Evolutionary conservation across 1,284 basidiomycete species (phyloP).

Genomic region (Fomitopsis palustris): DNA sequence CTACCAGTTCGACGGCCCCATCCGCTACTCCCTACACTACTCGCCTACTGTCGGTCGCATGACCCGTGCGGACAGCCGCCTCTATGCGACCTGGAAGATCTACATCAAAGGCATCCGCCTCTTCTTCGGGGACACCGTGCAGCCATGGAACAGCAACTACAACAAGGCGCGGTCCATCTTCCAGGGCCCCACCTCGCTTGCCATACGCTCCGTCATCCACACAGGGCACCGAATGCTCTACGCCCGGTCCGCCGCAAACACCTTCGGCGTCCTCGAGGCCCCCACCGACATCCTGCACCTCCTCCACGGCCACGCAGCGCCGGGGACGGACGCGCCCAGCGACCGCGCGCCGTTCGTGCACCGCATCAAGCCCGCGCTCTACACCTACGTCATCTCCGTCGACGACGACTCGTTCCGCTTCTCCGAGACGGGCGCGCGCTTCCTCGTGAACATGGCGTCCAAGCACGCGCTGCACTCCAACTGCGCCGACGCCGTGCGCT

Average conservation of each 20-base stretch:
- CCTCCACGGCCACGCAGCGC: slow-evolving; percentile 35
- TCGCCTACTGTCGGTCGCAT: slow-evolving; percentile 63
- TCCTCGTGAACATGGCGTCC: slow-evolving; percentile 79
- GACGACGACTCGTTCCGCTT: slow-evolving; percentile 73
- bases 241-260: slow-evolving; percentile 59
- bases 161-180: slow-evolving; percentile 70
- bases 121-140: slow-evolving; percentile 57
- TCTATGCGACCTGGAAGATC: slow-evolving; percentile 82
- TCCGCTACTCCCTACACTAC: slow-evolving; percentile 64
- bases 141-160: slow-evolving; percentile 65
- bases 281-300: slow-evolving; percentile 45
- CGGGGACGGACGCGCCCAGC: slow-evolving; percentile 4
- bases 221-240: slow-evolving; percentile 73
- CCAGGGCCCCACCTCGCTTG: slow-evolving; percentile 53
- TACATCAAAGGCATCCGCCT: slow-evolving; percentile 57
- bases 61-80: slow-evolving; percentile 57
- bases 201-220: slow-evolving; percentile 63
- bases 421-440: slow-evolving; percentile 76
- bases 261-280: slow-evolving; percentile 53
- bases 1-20: slow-evolving; percentile 70
- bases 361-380: slow-evolving; percentile 72
- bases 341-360: slow-evolving; percentile 31
- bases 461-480: slow-evolving; percentile 50
- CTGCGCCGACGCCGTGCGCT: slow-evolving; percentile 50
- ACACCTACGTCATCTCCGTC: slow-evolving; percentile 71